Conservation (phyloP, 345 rosid species). For the Acer yangbiense region DNA sequence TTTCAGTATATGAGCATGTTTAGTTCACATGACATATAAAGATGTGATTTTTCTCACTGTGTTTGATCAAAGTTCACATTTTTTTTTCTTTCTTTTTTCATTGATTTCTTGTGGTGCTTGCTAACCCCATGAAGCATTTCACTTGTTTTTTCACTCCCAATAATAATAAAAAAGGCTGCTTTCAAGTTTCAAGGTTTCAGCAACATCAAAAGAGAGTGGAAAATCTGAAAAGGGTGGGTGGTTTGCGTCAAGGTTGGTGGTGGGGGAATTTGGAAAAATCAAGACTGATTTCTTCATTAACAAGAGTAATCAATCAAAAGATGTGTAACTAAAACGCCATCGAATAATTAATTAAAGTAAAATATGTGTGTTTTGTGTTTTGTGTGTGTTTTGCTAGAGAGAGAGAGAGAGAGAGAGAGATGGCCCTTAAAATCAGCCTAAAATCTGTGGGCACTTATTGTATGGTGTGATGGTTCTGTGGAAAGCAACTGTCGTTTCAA, state of each 20-base stretch:
- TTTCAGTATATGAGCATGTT: background rate
- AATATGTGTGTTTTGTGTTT: background rate
- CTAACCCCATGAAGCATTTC: background rate
- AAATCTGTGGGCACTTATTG: constrained; percentile 19
- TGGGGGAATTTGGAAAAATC: constrained; percentile 17
- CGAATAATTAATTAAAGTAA: background rate
- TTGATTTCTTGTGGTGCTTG: background rate
- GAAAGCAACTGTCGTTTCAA: constrained; percentile 31
- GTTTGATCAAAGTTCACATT: background rate
- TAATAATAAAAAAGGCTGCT: too few relatives aligned
- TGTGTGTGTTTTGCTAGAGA: background rate
- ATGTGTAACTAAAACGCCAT: background rate
- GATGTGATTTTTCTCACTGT: background rate
- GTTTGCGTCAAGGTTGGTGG: constrained; percentile 25
- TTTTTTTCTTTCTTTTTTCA: background rate
- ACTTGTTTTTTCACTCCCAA: background rate
- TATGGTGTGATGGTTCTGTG: constrained; percentile 13
- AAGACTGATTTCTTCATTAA: background rate
- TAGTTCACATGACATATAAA: constrained; percentile 11
- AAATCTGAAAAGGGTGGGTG: background rate
- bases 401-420: background rate
- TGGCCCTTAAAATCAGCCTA: constrained; percentile 35
- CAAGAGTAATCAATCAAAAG: background rate
- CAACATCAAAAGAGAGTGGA: background rate
- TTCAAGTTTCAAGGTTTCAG: constrained; percentile 13